Evolutionary conservation across 306 rosid species (phyloP).

Genomic region (Mucuna pruriens): DNA sequence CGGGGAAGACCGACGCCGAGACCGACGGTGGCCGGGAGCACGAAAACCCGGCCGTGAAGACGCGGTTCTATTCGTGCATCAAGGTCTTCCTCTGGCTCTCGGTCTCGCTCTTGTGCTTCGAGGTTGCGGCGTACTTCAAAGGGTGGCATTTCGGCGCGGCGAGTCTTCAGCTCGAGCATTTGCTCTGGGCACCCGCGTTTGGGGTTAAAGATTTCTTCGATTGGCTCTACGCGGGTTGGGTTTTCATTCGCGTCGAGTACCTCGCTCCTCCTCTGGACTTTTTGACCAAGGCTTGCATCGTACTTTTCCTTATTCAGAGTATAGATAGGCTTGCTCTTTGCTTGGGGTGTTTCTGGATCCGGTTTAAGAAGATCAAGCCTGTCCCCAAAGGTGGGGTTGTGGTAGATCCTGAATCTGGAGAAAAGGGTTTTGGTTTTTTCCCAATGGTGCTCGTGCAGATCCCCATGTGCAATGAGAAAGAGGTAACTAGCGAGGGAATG

Average conservation of each 20-base stretch:
- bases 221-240: conserved; percentile 75
- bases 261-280: conserved; percentile 92
- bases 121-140: conserved; percentile 71
- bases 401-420: conserved; percentile 78
- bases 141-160: conserved; percentile 90
- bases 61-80: conserved; percentile 67
- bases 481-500: conserved; percentile 51
- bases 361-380: conserved; percentile 76
- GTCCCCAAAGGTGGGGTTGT: conserved; percentile 55
- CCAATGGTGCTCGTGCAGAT: conserved; percentile 99
- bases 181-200: conserved; percentile 60
- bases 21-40: conserved; percentile 54
- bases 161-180: conserved; percentile 48
- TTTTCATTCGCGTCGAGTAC: conserved; percentile 67
- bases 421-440: conserved; percentile 71
- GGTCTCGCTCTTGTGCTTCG: conserved; percentile 62
- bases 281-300: conserved; percentile 76
- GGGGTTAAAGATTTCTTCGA: conserved; percentile 61
- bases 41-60: conserved; percentile 61
- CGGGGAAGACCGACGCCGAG: conserved; percentile 73
- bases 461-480: conserved; percentile 98
- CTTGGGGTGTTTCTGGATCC: conserved; percentile 94
- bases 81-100: conserved; percentile 72
- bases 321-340: conserved; percentile 79
- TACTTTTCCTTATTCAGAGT: conserved; percentile 85